These are phyloP conservation scores for Endotrypanum monterogeii DNA, from an alignment of 208 protist genomes.

Conservation along the genomic window DNA sequence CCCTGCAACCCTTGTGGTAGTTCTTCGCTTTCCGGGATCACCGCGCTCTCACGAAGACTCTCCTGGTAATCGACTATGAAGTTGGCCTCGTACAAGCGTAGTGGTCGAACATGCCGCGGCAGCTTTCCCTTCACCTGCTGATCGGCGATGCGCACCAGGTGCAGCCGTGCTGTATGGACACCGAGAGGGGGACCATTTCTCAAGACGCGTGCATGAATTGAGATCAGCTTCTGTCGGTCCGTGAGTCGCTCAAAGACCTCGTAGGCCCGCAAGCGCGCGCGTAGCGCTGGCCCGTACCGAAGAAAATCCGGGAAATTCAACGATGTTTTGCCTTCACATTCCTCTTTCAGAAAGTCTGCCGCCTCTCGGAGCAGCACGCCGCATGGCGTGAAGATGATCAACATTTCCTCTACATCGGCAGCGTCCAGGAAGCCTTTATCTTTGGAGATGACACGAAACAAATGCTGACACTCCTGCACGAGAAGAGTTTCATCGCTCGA, in stretches of 20 bases:
- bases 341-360: conserved; percentile 70
- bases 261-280: conserved; percentile 57
- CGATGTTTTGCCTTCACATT: conserved; percentile 54
- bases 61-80: conserved; percentile 68
- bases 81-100: conserved; percentile 71
- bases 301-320: conserved; percentile 65
- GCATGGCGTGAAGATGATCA: conserved; percentile 64
- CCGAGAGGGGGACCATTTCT: conserved; percentile 20
- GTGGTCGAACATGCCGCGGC: conserved; percentile 15
- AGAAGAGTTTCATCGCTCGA: background rate
- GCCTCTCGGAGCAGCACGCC: conserved; percentile 58
- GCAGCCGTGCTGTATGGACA: conserved; percentile 26
- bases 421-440: conserved; percentile 40
- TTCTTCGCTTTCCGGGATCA: conserved; percentile 34
- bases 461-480: conserved; percentile 23
- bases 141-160: conserved; percentile 37
- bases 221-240: conserved; percentile 48
- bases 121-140: conserved; percentile 28
- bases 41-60: conserved; percentile 35
- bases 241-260: conserved; percentile 46
- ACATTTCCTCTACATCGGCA: conserved; percentile 60
- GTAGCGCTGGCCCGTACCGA: conserved; percentile 44
- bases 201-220: conserved; percentile 51
- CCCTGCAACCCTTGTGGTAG: conserved; percentile 16
- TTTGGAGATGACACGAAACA: conserved; percentile 56